phyloP scores from a whole-genome alignment of 2,329 filamentous ascomycete species.

The Gyromitra esculenta region DNA sequence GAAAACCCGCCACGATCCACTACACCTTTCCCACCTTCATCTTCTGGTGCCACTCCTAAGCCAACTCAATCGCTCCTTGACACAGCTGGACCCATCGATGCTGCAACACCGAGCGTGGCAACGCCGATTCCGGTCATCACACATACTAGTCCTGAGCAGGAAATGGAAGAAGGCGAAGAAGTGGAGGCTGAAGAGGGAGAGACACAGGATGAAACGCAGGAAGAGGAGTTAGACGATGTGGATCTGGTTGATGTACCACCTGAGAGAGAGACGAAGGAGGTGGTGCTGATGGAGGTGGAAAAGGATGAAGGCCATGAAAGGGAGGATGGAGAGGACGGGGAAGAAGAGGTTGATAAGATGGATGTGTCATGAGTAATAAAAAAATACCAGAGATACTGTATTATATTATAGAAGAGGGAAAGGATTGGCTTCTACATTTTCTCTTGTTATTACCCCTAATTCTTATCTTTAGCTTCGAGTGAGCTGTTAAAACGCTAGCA shows the following conservation, averaged over 20 bases:
- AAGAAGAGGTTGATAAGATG: constrained; percentile 35
- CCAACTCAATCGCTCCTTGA: constrained; percentile 16
- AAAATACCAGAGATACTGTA: not conserved
- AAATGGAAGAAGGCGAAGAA: constrained; percentile 50
- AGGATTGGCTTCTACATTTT: no score
- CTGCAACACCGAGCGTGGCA: constrained; percentile 21
- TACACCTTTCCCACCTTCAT: constrained; percentile 37
- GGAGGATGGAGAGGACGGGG: constrained; percentile 21
- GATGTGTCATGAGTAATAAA: constrained; percentile 26
- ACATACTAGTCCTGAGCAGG: constrained; percentile 39
- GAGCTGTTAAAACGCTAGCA: no score
- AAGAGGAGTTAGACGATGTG: constrained; percentile 25
- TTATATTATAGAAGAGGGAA: no score
- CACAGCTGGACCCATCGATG: constrained; percentile 21
- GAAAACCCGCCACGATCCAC: constrained; percentile 32
- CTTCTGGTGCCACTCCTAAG: constrained; percentile 43
- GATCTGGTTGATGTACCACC: constrained; percentile 28
- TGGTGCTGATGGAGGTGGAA: not conserved
- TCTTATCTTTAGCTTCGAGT: no score
- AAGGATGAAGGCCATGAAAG: constrained; percentile 4
- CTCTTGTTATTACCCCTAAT: no score
- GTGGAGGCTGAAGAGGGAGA: constrained; percentile 44
- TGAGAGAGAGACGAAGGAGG: constrained; percentile 8
- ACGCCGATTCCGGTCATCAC: constrained; percentile 46
- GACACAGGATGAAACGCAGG: constrained; percentile 36